These are phyloP conservation scores for Trichoderma atroviride DNA, from an alignment of 2,329 filamentous ascomycete species.

Conservation along the genomic window DNA sequence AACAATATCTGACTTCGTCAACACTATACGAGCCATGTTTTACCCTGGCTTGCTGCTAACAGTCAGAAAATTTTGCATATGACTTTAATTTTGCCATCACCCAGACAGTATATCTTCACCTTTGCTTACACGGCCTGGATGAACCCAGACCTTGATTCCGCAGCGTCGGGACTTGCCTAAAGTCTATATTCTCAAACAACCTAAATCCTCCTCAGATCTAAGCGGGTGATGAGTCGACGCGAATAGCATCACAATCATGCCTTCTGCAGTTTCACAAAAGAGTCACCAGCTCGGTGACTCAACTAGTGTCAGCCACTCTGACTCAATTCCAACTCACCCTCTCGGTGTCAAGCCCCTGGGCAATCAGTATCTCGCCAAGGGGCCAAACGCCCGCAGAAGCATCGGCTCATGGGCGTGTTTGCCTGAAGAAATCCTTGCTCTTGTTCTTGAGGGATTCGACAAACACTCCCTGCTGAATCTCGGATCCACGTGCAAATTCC, in stretches of 20 bases:
- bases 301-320: conserved; percentile 45
- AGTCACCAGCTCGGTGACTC: conserved; percentile 32
- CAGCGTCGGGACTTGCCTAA: background rate
- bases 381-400: conserved; percentile 65
- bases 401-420: conserved; percentile 68
- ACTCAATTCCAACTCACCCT: conserved; percentile 72
- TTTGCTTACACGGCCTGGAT: background rate
- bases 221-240: conserved; percentile 1
- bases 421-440: conserved; percentile 79
- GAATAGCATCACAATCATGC: conserved; percentile 21
- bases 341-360: conserved; percentile 84
- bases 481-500: conserved; percentile 77
- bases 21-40: background rate
- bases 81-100: background rate
- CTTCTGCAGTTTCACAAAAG: conserved; percentile 5
- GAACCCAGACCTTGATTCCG: background rate
- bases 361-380: conserved; percentile 72
- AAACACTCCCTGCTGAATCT: conserved; percentile 62
- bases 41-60: background rate
- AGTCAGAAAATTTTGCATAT: background rate
- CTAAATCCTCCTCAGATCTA: background rate
- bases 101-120: background rate
- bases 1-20: conserved; percentile 6
- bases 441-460: conserved; percentile 76
- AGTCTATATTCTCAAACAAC: background rate